Percentiles rank a stretch among this genome's conserved stretches.
These are phyloP conservation scores for Knufia fluminis DNA, from an alignment of 2,329 filamentous ascomycete genomes.

Conservation along the genomic window DNA sequence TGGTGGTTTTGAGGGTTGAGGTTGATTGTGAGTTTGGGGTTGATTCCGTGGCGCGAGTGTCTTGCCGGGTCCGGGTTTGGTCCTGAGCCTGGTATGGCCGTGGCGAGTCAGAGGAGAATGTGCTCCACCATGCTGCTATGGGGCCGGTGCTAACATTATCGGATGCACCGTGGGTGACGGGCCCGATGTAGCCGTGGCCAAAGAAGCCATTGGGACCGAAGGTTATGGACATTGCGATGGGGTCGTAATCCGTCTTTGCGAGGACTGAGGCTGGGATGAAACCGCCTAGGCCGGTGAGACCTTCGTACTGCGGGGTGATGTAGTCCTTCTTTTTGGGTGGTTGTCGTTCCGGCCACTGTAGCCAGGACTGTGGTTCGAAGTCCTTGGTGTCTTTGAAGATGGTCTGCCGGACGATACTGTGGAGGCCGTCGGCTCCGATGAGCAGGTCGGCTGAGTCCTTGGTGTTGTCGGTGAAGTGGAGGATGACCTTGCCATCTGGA, in stretches of 20 bases:
- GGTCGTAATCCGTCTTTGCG: slow-evolving; percentile 23
- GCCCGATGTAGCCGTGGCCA: slow-evolving; percentile 35
- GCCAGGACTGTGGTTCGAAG: slow-evolving; percentile 18
- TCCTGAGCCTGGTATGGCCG: slow-evolving; percentile 8
- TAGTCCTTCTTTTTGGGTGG: slow-evolving; percentile 10
- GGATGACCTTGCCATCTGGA: slow-evolving; percentile 17
- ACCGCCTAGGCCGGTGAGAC: slow-evolving; percentile 39
- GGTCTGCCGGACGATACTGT: slow-evolving; percentile 29
- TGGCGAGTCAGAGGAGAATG: slow-evolving; percentile 18
- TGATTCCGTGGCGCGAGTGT: too few relatives aligned
- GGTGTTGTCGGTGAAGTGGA: slow-evolving; percentile 30
- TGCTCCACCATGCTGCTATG: slow-evolving; percentile 39
- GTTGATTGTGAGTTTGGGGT: too few relatives aligned
- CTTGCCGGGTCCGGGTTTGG: too few relatives aligned
- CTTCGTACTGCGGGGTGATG: slow-evolving; percentile 32
- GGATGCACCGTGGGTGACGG: slow-evolving; percentile 23
- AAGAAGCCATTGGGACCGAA: slow-evolving; percentile 45
- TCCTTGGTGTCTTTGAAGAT: slow-evolving; percentile 28
- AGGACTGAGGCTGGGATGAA: slow-evolving; percentile 32
- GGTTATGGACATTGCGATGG: slow-evolving; percentile 34
- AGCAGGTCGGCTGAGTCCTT: slow-evolving; percentile 32
- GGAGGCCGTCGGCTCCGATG: slow-evolving; percentile 36
- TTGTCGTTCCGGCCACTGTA: slow-evolving; percentile 22
- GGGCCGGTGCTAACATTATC: slow-evolving; percentile 23
- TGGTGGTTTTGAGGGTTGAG: slow-evolving; percentile 8